Evolutionary conservation across 208 protist species (phyloP).

Genomic region (Acanthamoeba sp.): DNA sequence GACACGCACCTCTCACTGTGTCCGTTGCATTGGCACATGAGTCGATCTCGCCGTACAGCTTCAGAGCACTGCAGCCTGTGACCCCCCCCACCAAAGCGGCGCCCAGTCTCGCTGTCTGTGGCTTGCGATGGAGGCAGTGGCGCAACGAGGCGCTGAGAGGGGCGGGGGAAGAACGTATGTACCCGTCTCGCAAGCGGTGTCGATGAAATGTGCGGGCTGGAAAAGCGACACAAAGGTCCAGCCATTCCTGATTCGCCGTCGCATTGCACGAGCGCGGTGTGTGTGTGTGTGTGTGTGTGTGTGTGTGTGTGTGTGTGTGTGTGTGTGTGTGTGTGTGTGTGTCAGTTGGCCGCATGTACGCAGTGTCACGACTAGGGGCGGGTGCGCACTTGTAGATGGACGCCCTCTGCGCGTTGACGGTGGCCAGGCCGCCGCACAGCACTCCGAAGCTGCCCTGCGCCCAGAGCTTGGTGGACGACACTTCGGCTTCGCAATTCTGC

Average conservation of each 20-base stretch:
- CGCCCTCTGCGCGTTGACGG: neutral
- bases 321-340: too few species aligned
- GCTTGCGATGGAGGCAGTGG: too few species aligned
- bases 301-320: too few species aligned
- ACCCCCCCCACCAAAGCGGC: too few species aligned
- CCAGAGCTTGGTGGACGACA: neutral
- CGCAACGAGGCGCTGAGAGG: too few species aligned
- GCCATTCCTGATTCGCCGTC: neutral
- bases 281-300: too few species aligned
- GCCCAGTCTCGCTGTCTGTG: too few species aligned
- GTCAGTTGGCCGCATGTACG: too few species aligned
- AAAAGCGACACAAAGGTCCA: neutral
- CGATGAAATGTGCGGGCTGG: neutral
- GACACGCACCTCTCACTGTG: neutral
- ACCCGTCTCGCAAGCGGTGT: neutral
- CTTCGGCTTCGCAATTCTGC: neutral
- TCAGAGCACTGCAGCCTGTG: neutral
- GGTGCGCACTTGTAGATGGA: neutral
- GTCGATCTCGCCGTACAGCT: neutral
- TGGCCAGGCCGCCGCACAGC: neutral
- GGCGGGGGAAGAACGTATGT: too few species aligned
- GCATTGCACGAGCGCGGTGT: too few species aligned
- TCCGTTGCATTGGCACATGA: neutral
- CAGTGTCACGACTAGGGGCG: neutral
- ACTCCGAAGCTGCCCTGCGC: neutral